Base-by-base conservation (phyloP, 2,329 filamentous ascomycete genomes). In the Aspergillus oerlinghausenensis region DNA sequence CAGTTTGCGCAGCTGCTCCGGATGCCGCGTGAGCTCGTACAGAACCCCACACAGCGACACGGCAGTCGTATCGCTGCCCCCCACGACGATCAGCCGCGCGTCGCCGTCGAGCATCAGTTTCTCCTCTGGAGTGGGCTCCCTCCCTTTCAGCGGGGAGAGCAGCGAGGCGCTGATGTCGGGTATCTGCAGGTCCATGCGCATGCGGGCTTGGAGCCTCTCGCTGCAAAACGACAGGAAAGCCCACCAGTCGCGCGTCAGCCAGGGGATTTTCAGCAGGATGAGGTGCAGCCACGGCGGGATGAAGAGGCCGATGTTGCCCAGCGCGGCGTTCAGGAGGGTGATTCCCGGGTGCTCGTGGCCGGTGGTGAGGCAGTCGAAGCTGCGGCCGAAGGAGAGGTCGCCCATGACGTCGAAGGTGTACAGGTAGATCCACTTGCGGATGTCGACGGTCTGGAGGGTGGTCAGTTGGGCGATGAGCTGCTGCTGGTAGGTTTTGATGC, bases 41-140 rank as follows among this genome's bases (percentile, higher is more conserved):
- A 80, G 76, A 6, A 78, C 63, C 51, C 69, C 67, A 1, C 73
- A 70, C 21, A 80, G 60, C 0, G 74, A 71, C 0, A 72, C 69
- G 7, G 75, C 67, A 0, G 75, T 77, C 6, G 77, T 80, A 57
- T 80, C 77, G 38, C 71, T 75, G 23, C 69, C 68, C 14, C 68
- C 69, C 8, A 70, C 62, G 50, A 71, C 63, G 21, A 69, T 67
- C n/a, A 71, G 55, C 6, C 65, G 59, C 2, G 64, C 55, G 53
- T 71, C 68, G n/a, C 66, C 69, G 40, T 63, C 58, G 17, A 72
- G 57, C 29, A 65, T 55, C 21, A 63, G 62, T 26, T 57, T 42
- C 35, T 71, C 67, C 11, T 64, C 59, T 3, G 59, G 55, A 9
- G 53, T 49, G 4, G 63, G 23, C 4, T 56, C 53, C 32, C 57